phyloP scores from a whole-genome alignment of 1,284 basidiomycete species.

The Apiotrichum porosum region DNA sequence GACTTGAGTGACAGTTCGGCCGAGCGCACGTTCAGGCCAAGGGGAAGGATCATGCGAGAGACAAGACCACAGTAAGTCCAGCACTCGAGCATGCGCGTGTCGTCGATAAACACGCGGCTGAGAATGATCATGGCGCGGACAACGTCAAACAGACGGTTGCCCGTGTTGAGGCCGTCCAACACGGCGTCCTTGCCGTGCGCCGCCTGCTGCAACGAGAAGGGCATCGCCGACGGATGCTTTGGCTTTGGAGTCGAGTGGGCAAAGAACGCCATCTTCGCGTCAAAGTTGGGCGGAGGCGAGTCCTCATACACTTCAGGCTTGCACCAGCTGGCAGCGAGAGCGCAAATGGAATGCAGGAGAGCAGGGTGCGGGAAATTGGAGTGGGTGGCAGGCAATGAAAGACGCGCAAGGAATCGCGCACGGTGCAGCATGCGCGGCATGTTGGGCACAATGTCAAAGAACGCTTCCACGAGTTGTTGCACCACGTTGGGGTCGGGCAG shows the following conservation, averaged over 20 bases:
- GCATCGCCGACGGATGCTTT: conserved; percentile 2
- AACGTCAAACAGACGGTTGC: conserved; percentile 43
- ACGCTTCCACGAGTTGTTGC: conserved; percentile 44
- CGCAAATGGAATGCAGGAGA: conserved; percentile 50
- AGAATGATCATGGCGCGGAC: conserved; percentile 46
- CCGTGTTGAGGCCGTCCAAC: conserved; percentile 40
- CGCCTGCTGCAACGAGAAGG: conserved; percentile 36
- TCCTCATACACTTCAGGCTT: conserved; percentile 1
- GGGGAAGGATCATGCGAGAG: conserved; percentile 42
- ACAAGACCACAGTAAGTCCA: conserved; percentile 46
- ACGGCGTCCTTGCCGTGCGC: conserved; percentile 41
- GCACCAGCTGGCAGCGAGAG: conserved; percentile 40
- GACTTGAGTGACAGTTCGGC: conserved; percentile 42
- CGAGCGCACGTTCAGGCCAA: conserved; percentile 44
- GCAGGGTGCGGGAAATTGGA: conserved; percentile 49
- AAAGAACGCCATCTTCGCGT: neutral
- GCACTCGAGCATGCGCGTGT: conserved; percentile 47
- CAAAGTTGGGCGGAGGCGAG: neutral
- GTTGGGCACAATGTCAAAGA: conserved; percentile 44
- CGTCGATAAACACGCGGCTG: conserved; percentile 43
- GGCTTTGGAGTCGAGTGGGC: neutral
- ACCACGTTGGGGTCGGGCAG: conserved; percentile 47
- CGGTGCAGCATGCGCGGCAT: conserved; percentile 45
- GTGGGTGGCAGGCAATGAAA: conserved; percentile 50
- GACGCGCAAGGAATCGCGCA: conserved; percentile 44